Percentiles rank a stretch among this genome's conserved stretches.
phyloP scores from a whole-genome alignment of 129 eudicot genomes.

The Oenanthe sinensis region DNA sequence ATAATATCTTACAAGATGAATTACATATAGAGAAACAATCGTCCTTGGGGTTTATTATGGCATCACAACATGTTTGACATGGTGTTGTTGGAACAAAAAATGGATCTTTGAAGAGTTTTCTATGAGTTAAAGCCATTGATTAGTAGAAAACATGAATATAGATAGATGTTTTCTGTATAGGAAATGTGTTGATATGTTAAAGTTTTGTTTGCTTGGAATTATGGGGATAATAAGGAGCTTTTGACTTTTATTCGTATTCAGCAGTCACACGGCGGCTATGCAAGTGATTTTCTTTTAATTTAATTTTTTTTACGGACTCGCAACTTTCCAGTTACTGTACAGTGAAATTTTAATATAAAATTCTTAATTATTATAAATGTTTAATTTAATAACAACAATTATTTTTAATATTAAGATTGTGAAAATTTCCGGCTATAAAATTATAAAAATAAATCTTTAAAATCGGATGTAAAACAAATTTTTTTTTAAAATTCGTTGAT shows the following conservation, averaged over 20 bases:
- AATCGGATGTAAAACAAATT: no score
- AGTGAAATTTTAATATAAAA: no score
- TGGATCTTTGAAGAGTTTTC: slow-evolving; percentile 8
- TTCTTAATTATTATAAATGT: no score
- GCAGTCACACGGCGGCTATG: background rate
- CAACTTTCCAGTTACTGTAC: no score
- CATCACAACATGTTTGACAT: background rate
- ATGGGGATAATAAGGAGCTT: background rate
- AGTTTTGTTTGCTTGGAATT: slow-evolving; percentile 3
- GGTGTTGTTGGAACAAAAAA: background rate
- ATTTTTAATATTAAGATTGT: no score
- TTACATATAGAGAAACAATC: slow-evolving; percentile 1
- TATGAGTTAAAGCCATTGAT: slow-evolving; percentile 13
- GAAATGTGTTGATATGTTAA: background rate
- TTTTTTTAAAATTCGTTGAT: no score
- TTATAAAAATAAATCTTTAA: no score
- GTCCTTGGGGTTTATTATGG: background rate
- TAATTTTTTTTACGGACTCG: no score
- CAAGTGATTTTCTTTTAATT: no score
- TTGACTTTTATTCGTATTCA: background rate
- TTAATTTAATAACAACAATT: no score
- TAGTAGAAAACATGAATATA: background rate
- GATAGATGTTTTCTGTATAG: background rate
- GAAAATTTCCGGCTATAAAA: no score
- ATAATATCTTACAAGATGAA: background rate